Conservation (phyloP, 2,329 filamentous ascomycete species). For the Ceratocystis variospora region DNA sequence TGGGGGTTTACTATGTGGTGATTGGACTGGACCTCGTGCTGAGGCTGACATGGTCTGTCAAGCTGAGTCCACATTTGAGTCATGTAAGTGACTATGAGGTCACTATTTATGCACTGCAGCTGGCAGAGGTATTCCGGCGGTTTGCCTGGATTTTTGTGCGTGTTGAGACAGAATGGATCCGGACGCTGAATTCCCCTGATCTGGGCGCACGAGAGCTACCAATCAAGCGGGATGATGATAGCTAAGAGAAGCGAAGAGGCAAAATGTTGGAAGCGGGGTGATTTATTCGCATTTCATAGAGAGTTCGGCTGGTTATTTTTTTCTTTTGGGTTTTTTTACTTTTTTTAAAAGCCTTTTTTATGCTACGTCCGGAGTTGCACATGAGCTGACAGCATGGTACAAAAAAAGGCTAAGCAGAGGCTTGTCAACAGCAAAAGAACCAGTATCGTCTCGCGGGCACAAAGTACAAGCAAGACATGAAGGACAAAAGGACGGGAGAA, state of each 20-base stretch:
- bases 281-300: neutral
- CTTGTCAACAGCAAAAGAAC: neutral
- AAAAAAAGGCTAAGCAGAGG: neutral
- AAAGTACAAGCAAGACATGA: neutral
- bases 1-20: conserved; percentile 67
- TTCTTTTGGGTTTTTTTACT: no score
- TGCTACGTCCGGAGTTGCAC: neutral
- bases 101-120: conserved; percentile 76
- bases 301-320: neutral
- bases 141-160: conserved; percentile 98
- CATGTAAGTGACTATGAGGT: conserved; percentile 77
- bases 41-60: conserved; percentile 82
- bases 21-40: conserved; percentile 67
- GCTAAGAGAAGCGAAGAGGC: conserved; percentile 20
- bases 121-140: conserved; percentile 71
- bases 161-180: conserved; percentile 83
- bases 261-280: neutral
- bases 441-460: neutral
- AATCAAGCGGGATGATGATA: conserved; percentile 40
- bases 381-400: neutral
- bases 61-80: conserved; percentile 68
- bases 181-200: conserved; percentile 49
- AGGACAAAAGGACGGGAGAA: neutral
- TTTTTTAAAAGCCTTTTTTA: neutral
- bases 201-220: conserved; percentile 61